Percentiles rank a stretch among this genome's conserved stretches.
phyloP scores from a whole-genome alignment of 306 rosid genomes.

The Casuarina equisetifolia region DNA sequence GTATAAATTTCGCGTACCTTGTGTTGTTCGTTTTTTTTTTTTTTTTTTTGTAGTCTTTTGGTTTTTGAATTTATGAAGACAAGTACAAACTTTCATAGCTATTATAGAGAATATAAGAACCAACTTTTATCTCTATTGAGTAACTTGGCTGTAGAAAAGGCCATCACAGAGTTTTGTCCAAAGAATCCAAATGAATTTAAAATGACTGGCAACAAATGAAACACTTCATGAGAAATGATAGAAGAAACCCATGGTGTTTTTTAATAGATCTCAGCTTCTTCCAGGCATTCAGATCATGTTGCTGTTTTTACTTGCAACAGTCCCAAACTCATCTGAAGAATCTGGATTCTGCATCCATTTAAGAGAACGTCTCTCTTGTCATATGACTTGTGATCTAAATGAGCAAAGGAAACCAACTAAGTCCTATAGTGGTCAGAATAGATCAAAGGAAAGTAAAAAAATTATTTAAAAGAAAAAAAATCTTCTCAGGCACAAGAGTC shows the following conservation, averaged over 20 bases:
- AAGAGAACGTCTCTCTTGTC: constrained; percentile 14
- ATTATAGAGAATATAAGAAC: too few relatives aligned
- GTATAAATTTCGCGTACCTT: too few relatives aligned
- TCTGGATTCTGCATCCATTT: constrained; percentile 75
- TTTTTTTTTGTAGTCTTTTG: too few relatives aligned
- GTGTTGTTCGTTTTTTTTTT: too few relatives aligned
- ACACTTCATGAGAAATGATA: too few relatives aligned
- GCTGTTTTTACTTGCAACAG: constrained; percentile 80
- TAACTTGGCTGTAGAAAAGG: constrained; percentile 30
- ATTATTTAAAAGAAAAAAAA: too few relatives aligned
- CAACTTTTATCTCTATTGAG: too few relatives aligned
- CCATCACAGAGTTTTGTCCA: constrained; percentile 96
- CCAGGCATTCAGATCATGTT: constrained; percentile 84
- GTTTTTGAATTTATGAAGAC: too few relatives aligned
- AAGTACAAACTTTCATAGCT: too few relatives aligned
- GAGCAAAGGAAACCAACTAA: too few relatives aligned
- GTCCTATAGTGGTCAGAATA: constrained; percentile 3
- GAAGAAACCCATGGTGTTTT: too few relatives aligned
- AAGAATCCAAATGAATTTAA: constrained; percentile 97
- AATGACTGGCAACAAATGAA: constrained; percentile 56
- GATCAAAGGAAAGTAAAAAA: not conserved
- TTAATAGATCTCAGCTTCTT: constrained; percentile 20
- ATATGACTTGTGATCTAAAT: not conserved
- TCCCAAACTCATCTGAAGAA: constrained; percentile 81
- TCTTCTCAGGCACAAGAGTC: not conserved